phyloP scores from a whole-genome alignment of 129 eudicot genomes.

The Pittosporum tobira region DNA sequence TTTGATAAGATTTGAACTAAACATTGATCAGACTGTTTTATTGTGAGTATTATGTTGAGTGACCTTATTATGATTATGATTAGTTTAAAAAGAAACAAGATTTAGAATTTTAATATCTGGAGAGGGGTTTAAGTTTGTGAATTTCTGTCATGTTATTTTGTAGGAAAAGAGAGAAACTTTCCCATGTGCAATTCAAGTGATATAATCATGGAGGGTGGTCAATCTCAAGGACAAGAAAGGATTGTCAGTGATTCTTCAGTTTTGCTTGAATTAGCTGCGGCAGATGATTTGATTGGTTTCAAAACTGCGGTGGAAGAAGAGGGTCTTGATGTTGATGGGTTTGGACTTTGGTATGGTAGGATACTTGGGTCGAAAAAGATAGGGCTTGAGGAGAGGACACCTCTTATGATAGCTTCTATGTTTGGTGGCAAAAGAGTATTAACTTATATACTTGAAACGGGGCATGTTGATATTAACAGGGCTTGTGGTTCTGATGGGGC shows the following conservation, averaged over 20 bases:
- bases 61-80: background rate
- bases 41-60: background rate
- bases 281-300: constrained; percentile 47
- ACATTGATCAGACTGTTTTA: background rate
- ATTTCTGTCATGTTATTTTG: constrained; percentile 9
- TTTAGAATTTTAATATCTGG: background rate
- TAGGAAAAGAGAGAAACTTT: constrained; percentile 13
- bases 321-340: constrained; percentile 37
- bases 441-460: constrained; percentile 35
- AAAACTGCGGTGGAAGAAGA: constrained; percentile 43
- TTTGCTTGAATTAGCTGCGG: constrained; percentile 64
- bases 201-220: constrained; percentile 27
- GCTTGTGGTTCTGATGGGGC: constrained; percentile 70
- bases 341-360: constrained; percentile 66
- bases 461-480: constrained; percentile 51
- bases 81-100: background rate
- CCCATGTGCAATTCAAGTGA: constrained; percentile 27
- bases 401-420: constrained; percentile 71
- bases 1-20: background rate
- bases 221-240: constrained; percentile 10
- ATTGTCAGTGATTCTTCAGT: constrained; percentile 15
- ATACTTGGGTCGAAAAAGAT: constrained; percentile 53
- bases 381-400: constrained; percentile 68
- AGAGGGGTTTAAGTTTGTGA: background rate
- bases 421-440: constrained; percentile 61